Conservation (phyloP, 441 rosid genomes). For the Pelargonium cotyledonis region DNA sequence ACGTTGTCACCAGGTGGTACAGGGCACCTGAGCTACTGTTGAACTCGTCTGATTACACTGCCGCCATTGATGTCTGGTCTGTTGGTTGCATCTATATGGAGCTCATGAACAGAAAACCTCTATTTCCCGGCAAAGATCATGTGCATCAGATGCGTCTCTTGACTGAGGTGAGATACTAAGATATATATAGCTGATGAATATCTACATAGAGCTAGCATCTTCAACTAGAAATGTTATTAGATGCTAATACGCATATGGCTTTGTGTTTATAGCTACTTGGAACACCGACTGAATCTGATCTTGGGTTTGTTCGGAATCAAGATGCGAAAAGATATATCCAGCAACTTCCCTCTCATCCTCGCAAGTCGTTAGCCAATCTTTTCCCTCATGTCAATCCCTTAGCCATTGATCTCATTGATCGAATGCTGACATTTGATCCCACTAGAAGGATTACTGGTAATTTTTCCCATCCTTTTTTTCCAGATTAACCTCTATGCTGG, state of each 20-base stretch:
- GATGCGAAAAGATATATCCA: conserved; percentile 75
- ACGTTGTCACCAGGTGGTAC: conserved; percentile 45
- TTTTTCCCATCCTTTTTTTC: conserved; percentile 9
- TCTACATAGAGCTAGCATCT: background rate
- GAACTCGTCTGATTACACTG: conserved; percentile 23
- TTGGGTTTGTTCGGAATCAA: conserved; percentile 69
- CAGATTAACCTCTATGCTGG: no score
- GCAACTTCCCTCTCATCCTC: conserved; percentile 65
- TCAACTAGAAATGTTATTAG: background rate
- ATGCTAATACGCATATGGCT: conserved; percentile 12
- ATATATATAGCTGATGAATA: background rate
- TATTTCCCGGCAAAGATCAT: conserved; percentile 23
- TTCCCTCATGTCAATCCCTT: conserved; percentile 72
- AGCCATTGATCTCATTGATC: conserved; percentile 78
- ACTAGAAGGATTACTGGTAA: conserved; percentile 87
- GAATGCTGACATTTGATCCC: conserved; percentile 91
- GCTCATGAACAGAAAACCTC: conserved; percentile 23
- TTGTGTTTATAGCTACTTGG: conserved; percentile 69
- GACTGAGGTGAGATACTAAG: background rate
- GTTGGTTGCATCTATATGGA: conserved; percentile 28
- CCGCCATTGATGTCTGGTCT: conserved; percentile 25
- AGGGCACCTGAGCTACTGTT: conserved; percentile 25
- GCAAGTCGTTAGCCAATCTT: conserved; percentile 49
- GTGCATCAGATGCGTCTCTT: conserved; percentile 23
- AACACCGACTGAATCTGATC: conserved; percentile 86